Evolutionary conservation across 1,284 basidiomycete genomes (phyloP).

Genomic region (Ganoderma resinaceum): DNA sequence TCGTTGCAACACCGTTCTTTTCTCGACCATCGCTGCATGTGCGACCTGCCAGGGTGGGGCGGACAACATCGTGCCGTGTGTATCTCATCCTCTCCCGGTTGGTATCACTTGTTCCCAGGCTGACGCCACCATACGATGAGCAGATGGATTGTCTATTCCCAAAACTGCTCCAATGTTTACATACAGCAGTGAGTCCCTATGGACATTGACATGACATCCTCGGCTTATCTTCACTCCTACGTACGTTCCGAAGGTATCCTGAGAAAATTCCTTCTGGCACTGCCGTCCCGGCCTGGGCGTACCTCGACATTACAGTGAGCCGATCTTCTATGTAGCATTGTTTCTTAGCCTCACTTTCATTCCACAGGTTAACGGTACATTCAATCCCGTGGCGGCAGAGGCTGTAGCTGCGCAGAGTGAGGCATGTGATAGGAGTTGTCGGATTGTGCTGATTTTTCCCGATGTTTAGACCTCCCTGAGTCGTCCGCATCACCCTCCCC

Average conservation of each 20-base stretch:
- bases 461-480: slow-evolving; percentile 11
- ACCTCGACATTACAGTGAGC: slow-evolving; percentile 21
- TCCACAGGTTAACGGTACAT: slow-evolving; percentile 9
- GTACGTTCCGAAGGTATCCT: neutral
- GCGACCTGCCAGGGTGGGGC: slow-evolving; percentile 22
- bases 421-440: neutral
- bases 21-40: slow-evolving; percentile 23
- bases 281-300: slow-evolving; percentile 25
- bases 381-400: slow-evolving; percentile 9
- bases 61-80: slow-evolving; percentile 11
- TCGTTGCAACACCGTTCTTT: slow-evolving; percentile 25
- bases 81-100: neutral
- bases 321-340: neutral
- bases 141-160: slow-evolving; percentile 20
- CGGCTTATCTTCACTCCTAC: neutral
- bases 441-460: neutral
- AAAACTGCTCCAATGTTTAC: slow-evolving; percentile 15
- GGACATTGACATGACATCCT: too few species aligned
- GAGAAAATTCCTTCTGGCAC: slow-evolving; percentile 20
- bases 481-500: slow-evolving; percentile 1
- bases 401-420: slow-evolving; percentile 10
- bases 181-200: slow-evolving; percentile 14
- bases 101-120: neutral
- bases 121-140: neutral
- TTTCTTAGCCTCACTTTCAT: too few species aligned